Conservation (phyloP, 805 yeast species). For the Pichia kluyveri region DNA sequence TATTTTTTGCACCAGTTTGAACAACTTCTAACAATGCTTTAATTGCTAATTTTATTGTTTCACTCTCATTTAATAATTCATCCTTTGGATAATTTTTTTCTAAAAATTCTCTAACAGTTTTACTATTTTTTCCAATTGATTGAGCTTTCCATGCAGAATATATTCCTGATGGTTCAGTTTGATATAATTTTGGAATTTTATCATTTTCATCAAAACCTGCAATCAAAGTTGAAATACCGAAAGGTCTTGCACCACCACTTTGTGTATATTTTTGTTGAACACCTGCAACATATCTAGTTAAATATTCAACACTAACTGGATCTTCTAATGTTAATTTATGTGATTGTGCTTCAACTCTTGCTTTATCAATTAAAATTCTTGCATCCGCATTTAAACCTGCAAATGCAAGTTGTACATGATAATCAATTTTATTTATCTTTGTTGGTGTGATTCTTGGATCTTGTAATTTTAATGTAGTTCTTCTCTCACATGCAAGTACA, state of each 20-base stretch:
- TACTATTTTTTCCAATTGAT: slow-evolving; percentile 90
- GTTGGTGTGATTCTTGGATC: slow-evolving; percentile 95
- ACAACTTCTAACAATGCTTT: slow-evolving; percentile 90
- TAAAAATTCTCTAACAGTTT: slow-evolving; percentile 90
- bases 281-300: slow-evolving; percentile 94
- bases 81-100: slow-evolving; percentile 64
- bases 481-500: slow-evolving; percentile 92
- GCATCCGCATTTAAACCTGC: slow-evolving; percentile 99
- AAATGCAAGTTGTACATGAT: slow-evolving; percentile 85
- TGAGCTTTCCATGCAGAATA: slow-evolving; percentile 97
- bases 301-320: slow-evolving; percentile 82
- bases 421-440: slow-evolving; percentile 84
- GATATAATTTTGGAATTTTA: slow-evolving; percentile 70
- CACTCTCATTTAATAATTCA: slow-evolving; percentile 42
- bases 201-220: slow-evolving; percentile 94
- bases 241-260: slow-evolving; percentile 97
- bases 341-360: slow-evolving; percentile 94
- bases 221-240: slow-evolving; percentile 89
- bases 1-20: slow-evolving; percentile 95
- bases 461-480: slow-evolving; percentile 90
- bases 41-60: slow-evolving; percentile 71
- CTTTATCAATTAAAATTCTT: slow-evolving; percentile 86
- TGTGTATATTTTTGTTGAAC: slow-evolving; percentile 96
- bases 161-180: slow-evolving; percentile 96
- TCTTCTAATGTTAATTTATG: slow-evolving; percentile 92